Percentiles rank a stretch among this genome's conserved stretches.
Conservation (phyloP, 2,329 filamentous ascomycete genomes). For the Alternaria rosae region DNA sequence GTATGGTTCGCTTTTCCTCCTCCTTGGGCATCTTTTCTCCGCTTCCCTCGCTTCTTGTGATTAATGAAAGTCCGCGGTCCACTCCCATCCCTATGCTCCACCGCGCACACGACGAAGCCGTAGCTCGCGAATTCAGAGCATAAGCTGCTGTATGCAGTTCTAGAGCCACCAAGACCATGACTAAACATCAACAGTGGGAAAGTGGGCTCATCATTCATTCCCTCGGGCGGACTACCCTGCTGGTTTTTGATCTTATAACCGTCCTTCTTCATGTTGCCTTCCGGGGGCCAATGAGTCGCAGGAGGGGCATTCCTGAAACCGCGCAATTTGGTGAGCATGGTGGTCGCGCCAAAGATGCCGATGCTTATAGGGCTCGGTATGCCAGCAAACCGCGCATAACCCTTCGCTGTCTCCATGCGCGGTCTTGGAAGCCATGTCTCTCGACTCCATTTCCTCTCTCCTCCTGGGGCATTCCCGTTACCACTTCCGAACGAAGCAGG, state of each 20-base stretch:
- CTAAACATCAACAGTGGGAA: slow-evolving; percentile 72
- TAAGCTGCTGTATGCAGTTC: slow-evolving; percentile 68
- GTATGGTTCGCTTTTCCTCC: slow-evolving; percentile 15
- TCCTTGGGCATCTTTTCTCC: slow-evolving; percentile 26
- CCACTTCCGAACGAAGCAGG: slow-evolving; percentile 60
- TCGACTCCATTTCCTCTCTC: slow-evolving; percentile 58
- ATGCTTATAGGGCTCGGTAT: slow-evolving; percentile 57
- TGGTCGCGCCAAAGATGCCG: slow-evolving; percentile 63
- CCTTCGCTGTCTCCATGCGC: slow-evolving; percentile 62
- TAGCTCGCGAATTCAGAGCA: slow-evolving; percentile 73
- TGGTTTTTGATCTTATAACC: slow-evolving; percentile 53
- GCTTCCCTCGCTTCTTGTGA: slow-evolving; percentile 51
- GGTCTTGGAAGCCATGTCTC: slow-evolving; percentile 70
- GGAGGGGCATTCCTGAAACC: slow-evolving; percentile 68
- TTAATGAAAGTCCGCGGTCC: slow-evolving; percentile 69
- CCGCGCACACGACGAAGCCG: slow-evolving; percentile 69
- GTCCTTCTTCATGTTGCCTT: slow-evolving; percentile 48
- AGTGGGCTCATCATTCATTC: slow-evolving; percentile 48
- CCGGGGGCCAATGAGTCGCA: slow-evolving; percentile 63
- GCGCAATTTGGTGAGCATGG: slow-evolving; percentile 70
- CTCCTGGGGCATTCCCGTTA: slow-evolving; percentile 48
- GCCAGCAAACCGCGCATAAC: slow-evolving; percentile 68
- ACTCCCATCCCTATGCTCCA: slow-evolving; percentile 72
- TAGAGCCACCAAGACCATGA: slow-evolving; percentile 69
- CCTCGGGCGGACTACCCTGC: slow-evolving; percentile 49